Base-by-base conservation (phyloP, 2,329 filamentous ascomycete genomes). In the Dryadomyces sulphureus region DNA sequence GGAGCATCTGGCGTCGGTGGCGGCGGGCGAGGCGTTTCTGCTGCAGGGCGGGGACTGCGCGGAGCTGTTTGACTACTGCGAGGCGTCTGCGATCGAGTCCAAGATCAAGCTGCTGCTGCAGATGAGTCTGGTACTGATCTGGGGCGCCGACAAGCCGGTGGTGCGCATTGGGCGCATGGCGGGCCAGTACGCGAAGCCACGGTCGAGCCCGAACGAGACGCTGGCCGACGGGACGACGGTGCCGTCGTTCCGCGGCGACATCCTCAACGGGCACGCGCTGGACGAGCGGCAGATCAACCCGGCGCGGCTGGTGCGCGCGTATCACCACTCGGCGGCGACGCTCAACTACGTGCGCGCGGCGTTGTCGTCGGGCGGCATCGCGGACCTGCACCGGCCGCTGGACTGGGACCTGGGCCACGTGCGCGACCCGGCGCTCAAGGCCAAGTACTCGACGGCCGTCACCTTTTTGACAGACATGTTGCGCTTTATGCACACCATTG, bases 31-130 rank as follows among this genome's bases (percentile, higher is more conserved):
- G 53, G 86, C 90, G 12, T 96, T 98, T 61, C 72, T 98, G 9
- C 77, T 98, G 4, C 92, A 98, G 66, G 92, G 92, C 49, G 92
- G 90, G 51, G 92, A 98, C 65, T 98, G 92, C 59, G 92, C 92
- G 16, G 92, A 98, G 67, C 75, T 96, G 9, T 98, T 98, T 58
- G 87, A 92, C 63, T 98, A 98, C 69, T 98, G 92, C 64, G 81
- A 84, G 56, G 82, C 88, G 60, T 75, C 76, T 14, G 83, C 84
- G 53, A 95, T 98, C 55, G 88, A 96, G 65, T 83, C 86, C 52
- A 98, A 96, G 70, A 87, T 96, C 63, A 96, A 96, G 67, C 76
- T 98, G 22, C 74, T 98, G 25, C 69, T 98, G 49, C 92, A 98
- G 66, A 96, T 98, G 90, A 94, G 86, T 53, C 68, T 98, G 55